A percentile compares a stretch with the other conserved stretches of the same genome.
These are phyloP conservation scores for Tilletia horrida DNA, from an alignment of 1,284 basidiomycete species.

Conservation along the genomic window DNA sequence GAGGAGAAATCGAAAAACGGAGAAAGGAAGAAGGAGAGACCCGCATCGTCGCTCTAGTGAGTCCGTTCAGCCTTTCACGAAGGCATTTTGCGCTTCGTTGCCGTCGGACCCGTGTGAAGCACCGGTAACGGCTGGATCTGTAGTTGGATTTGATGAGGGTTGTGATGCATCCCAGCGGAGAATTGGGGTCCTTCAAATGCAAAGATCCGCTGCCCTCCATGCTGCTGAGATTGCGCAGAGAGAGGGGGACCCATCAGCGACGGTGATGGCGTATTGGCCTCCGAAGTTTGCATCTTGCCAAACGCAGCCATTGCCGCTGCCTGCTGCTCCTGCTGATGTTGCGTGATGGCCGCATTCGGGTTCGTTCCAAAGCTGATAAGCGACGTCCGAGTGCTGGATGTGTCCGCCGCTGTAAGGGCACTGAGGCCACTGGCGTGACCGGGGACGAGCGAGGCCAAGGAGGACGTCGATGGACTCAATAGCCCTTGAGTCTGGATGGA, in stretches of 20 bases:
- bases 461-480: not conserved
- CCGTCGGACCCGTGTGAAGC: not conserved
- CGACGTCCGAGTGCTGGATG: constrained; percentile 8
- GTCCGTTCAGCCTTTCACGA: not conserved
- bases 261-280: too few species aligned
- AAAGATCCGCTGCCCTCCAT: not conserved
- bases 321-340: not conserved
- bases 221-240: not conserved
- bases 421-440: constrained; percentile 1
- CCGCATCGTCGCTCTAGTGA: not conserved
- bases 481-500: not conserved
- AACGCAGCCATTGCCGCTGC: too few species aligned
- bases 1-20: not conserved
- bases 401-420: not conserved
- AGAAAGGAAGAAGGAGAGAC: not conserved
- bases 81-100: constrained; percentile 12
- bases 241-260: not conserved
- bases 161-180: too few species aligned
- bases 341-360: not conserved
- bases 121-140: not conserved
- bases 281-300: too few species aligned
- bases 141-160: not conserved
- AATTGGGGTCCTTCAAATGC: too few species aligned
- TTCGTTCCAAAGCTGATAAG: not conserved
- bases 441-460: not conserved